Evolutionary conservation across 495 filamentous ascomycete species (phyloP), one percentile per base, ranked within the genome.

Genomic region (Talaromyces ruber): DNA sequence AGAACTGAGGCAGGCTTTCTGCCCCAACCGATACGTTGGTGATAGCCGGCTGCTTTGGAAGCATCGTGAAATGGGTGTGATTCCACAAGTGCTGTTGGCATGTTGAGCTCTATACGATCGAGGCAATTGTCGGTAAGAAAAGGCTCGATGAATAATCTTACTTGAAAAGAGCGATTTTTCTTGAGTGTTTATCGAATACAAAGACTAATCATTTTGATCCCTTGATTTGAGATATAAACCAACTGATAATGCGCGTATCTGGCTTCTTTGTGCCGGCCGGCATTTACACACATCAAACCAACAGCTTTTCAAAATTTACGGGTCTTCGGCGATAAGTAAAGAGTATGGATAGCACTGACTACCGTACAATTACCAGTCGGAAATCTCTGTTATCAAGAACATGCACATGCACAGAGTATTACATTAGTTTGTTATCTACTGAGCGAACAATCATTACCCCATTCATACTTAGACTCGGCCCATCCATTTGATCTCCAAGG

Each of bases 11-110:
- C 47, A 52, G 47, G 47, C 25, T 52, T 52, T 52, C 0, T 26
- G 6, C 47, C 47, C 47, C 47, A 52, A 11, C 47, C 47, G 21
- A 52, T 52, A 26, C 47, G 47, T 52, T 24, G 47, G 47, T 52
- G 47, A 11, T 52, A 52, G n/a, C 47, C 47, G 21, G 47, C 47
- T 52, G 47, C 47, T 52, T 52, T 52, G 47, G 47, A 52, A 24
- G 47, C 21, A 22, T 52, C 11, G 21, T 52, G 25, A 52, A 52
- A 52, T 6, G 47, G 47, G 47, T 52, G 47, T 24, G 47, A 52
- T 52, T 52, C 47, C 47, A 52, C 47, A 52, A 52, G 47, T 24
- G 47, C 47, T 52, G 47, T 52, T 52, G 47, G 47, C 47, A 52
- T 52, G 47, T 52, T 52, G 47, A 50, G 4, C 11, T 11, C n/a